Evolutionary conservation across 257 asterid genomes (phyloP).

Genomic region (Paulownia fortunei): DNA sequence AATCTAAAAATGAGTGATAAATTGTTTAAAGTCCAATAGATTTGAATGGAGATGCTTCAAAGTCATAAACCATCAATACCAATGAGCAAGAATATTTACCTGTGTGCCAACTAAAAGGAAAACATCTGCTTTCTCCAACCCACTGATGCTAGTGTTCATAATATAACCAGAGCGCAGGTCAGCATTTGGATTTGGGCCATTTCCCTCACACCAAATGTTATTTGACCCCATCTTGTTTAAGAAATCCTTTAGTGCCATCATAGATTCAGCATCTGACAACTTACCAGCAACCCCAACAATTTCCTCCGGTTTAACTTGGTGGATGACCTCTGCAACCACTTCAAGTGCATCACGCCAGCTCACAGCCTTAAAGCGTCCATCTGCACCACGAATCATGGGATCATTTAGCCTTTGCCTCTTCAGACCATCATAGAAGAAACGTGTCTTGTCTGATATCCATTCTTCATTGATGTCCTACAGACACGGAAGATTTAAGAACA

Average conservation of each 20-base stretch:
- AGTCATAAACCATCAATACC: conserved; percentile 15
- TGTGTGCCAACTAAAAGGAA: conserved; percentile 98
- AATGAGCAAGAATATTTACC: conserved; percentile 52
- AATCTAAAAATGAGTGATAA: not conserved
- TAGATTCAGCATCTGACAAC: conserved; percentile 99
- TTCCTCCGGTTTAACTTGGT: conserved; percentile 81
- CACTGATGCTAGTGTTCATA: conserved; percentile 92
- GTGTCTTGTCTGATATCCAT: conserved; percentile 99
- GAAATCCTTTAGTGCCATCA: conserved; percentile 94
- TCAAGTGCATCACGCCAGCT: conserved; percentile 97
- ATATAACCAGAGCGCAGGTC: conserved; percentile 95
- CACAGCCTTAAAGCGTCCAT: conserved; percentile 94
- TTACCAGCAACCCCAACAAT: conserved; percentile 96
- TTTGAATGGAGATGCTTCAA: not conserved
- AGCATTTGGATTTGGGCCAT: conserved; percentile 81
- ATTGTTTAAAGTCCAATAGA: not conserved
- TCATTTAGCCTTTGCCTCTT: conserved; percentile 98
- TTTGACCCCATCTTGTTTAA: conserved; percentile 91
- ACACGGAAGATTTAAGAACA: not conserved
- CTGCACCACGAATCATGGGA: conserved; percentile 96
- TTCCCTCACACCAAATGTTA: conserved; percentile 95
- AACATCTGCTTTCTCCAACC: conserved; percentile 92
- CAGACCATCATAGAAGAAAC: conserved; percentile 96
- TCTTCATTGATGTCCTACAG: conserved; percentile 95
- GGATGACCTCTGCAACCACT: conserved; percentile 79